phyloP scores from a whole-genome alignment of 345 rosid genomes.

The Pelargonium nanum region DNA sequence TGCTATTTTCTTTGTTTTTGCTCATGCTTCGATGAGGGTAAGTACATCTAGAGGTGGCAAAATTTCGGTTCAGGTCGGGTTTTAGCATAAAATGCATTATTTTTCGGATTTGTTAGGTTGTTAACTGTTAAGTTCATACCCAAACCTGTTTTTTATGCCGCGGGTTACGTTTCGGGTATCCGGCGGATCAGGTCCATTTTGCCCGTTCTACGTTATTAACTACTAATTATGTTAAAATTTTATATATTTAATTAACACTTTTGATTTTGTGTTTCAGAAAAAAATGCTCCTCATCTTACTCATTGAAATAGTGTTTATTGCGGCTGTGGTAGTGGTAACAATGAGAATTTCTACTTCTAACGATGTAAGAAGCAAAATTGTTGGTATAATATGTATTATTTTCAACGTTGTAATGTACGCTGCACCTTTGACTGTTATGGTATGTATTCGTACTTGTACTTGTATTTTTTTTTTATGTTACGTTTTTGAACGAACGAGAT shows the following conservation, averaged over 20 bases:
- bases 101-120: too few relatives aligned
- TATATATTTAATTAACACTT: not conserved
- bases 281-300: slow-evolving; percentile 18
- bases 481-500: not conserved
- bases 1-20: slow-evolving; percentile 37
- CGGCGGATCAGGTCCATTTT: too few relatives aligned
- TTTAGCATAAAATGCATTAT: too few relatives aligned
- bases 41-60: not conserved
- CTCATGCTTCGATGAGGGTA: slow-evolving; percentile 29
- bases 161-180: too few relatives aligned
- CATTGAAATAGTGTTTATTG: slow-evolving; percentile 40
- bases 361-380: slow-evolving; percentile 30
- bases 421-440: slow-evolving; percentile 69
- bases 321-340: slow-evolving; percentile 24
- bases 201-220: too few relatives aligned
- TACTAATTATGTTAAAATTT: not conserved
- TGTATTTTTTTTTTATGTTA: not conserved
- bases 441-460: slow-evolving; percentile 1
- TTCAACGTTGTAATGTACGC: slow-evolving; percentile 50
- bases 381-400: slow-evolving; percentile 31
- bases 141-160: too few relatives aligned
- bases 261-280: slow-evolving; percentile 15
- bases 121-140: too few relatives aligned
- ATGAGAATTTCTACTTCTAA: slow-evolving; percentile 28
- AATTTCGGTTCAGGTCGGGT: not conserved